Evolutionary conservation across 2,329 filamentous ascomycete genomes (phyloP).

Genomic region (Aspergillus glaucus): DNA sequence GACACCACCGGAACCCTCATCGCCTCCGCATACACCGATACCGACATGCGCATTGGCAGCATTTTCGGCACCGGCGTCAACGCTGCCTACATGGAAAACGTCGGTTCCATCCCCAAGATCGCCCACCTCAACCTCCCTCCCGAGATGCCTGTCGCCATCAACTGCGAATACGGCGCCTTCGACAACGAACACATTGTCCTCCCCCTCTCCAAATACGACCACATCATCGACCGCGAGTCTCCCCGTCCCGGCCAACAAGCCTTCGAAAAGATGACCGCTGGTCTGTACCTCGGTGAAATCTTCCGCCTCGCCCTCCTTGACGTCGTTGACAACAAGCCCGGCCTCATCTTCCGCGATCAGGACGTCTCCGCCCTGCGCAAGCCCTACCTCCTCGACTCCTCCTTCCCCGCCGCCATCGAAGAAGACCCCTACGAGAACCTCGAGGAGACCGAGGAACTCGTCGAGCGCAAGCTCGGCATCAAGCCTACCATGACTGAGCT

Average conservation of each 20-base stretch:
- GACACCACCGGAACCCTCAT: slow-evolving; percentile 97
- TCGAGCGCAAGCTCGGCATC: slow-evolving; percentile 69
- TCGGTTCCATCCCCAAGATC: slow-evolving; percentile 86
- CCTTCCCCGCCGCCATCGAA: slow-evolving; percentile 88
- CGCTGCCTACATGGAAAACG: slow-evolving; percentile 95
- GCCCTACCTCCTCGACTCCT: slow-evolving; percentile 83
- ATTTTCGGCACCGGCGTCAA: slow-evolving; percentile 99
- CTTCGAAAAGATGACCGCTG: slow-evolving; percentile 97
- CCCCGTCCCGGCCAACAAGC: slow-evolving; percentile 89
- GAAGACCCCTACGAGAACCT: slow-evolving; percentile 96
- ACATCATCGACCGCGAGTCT: slow-evolving; percentile 82
- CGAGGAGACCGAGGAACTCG: slow-evolving; percentile 77
- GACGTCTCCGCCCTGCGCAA: slow-evolving; percentile 75
- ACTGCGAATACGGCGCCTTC: slow-evolving; percentile 96
- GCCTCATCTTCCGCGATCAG: slow-evolving; percentile 75
- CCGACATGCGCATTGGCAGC: slow-evolving; percentile 87
- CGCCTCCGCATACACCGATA: slow-evolving; percentile 93
- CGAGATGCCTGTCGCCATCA: slow-evolving; percentile 84
- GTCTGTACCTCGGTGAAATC: slow-evolving; percentile 88
- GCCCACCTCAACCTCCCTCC: slow-evolving; percentile 82
- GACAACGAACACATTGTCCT: slow-evolving; percentile 89
- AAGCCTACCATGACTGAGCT: slow-evolving; percentile 68
- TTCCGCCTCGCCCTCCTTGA: slow-evolving; percentile 84
- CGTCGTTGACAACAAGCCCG: slow-evolving; percentile 69
- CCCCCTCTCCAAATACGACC: slow-evolving; percentile 77